These are phyloP conservation scores for Saccharomycopsis microspora DNA, from an alignment of 805 yeast genomes.

Conservation along the genomic window DNA sequence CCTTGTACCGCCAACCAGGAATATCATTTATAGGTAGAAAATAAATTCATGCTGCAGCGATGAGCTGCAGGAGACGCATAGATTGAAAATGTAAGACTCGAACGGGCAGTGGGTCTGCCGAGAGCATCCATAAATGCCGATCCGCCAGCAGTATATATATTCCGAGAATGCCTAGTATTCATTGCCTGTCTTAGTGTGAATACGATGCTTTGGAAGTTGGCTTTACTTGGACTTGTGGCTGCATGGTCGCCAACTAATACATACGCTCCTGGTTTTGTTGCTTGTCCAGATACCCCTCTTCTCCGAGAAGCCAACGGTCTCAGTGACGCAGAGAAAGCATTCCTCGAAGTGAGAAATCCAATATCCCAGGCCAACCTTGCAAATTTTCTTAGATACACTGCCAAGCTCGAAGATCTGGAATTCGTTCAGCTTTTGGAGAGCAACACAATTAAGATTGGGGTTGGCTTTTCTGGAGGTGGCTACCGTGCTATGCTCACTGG, in stretches of 20 bases:
- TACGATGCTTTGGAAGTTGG: too few species aligned
- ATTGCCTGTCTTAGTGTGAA: too few species aligned
- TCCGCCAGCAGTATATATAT: too few species aligned
- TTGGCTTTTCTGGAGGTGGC: conserved; percentile 78
- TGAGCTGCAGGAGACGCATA: too few species aligned
- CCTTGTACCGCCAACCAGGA: too few species aligned
- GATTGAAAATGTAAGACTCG: too few species aligned
- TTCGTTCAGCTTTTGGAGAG: neutral
- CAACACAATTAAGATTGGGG: conserved; percentile 38
- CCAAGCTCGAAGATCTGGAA: neutral
- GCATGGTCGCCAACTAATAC: neutral
- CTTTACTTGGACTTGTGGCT: too few species aligned
- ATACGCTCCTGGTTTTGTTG: conserved; percentile 49
- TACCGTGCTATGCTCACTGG: conserved; percentile 81
- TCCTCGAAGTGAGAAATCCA: conserved; percentile 30
- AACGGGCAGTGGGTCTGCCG: too few species aligned
- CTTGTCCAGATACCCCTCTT: conserved; percentile 35
- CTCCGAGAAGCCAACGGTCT: conserved; percentile 38
- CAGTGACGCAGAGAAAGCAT: conserved; percentile 35
- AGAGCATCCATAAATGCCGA: too few species aligned
- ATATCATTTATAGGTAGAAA: too few species aligned
- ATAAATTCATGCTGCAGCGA: too few species aligned
- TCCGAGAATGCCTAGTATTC: too few species aligned
- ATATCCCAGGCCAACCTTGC: neutral
- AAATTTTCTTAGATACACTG: neutral